Percentiles rank a stretch among this genome's conserved stretches.
Evolutionary conservation across 2,329 filamentous ascomycete genomes (phyloP).

Genomic region (Lasiodiplodia hormozganensis): DNA sequence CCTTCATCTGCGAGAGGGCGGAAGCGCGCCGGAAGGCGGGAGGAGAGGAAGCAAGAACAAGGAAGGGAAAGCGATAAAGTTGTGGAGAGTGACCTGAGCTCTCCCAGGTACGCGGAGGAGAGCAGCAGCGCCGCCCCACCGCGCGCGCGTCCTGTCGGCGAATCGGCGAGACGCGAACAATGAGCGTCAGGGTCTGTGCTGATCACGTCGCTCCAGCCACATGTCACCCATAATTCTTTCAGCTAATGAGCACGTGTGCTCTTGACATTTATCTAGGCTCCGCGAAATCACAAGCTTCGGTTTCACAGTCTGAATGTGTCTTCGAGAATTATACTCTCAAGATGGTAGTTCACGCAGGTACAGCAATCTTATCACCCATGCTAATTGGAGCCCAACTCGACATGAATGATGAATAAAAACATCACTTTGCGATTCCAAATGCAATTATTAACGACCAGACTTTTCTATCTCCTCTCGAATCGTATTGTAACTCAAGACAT

Average conservation of each 20-base stretch:
- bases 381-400: too few relatives aligned
- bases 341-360: too few relatives aligned
- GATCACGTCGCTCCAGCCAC: background rate
- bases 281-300: too few relatives aligned
- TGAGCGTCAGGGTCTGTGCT: background rate
- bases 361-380: too few relatives aligned
- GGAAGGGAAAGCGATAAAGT: background rate
- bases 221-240: background rate
- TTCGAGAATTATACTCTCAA: too few relatives aligned
- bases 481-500: too few relatives aligned
- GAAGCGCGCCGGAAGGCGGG: background rate
- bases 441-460: too few relatives aligned
- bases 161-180: background rate
- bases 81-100: slow-evolving; percentile 12
- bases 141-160: background rate
- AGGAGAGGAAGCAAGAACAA: background rate
- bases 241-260: background rate
- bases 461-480: too few relatives aligned
- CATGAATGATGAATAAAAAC: too few relatives aligned
- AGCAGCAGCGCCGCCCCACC: background rate
- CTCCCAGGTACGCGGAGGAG: background rate
- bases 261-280: background rate
- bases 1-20: slow-evolving; percentile 25
- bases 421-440: too few relatives aligned
- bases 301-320: too few relatives aligned